These are phyloP conservation scores for Fusarium pseudograminearum DNA, from an alignment of 2,329 filamentous ascomycete species.

Conservation along the genomic window DNA sequence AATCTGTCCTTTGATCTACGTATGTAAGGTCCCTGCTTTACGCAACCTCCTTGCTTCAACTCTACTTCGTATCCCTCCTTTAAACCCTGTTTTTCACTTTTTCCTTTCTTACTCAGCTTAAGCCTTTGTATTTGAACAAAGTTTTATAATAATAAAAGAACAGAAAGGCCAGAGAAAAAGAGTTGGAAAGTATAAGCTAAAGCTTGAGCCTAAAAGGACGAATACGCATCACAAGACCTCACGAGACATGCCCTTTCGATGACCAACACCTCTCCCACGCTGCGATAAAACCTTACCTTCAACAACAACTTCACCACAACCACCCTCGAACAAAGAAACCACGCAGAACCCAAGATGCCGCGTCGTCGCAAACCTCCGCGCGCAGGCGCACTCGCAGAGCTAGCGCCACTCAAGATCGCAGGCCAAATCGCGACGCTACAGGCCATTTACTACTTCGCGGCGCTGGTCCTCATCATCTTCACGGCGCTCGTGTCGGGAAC, in stretches of 20 bases:
- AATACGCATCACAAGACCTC: constrained; percentile 23
- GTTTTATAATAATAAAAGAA: not conserved
- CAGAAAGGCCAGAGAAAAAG: not conserved
- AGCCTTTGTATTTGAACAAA: not conserved
- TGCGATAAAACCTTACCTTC: constrained; percentile 4
- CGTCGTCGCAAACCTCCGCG: constrained; percentile 69
- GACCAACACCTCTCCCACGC: constrained; percentile 12
- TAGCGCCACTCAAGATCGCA: constrained; percentile 71
- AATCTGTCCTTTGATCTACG: constrained; percentile 33
- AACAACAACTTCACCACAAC: not conserved
- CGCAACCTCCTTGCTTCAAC: constrained; percentile 16
- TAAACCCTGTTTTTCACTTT: not conserved
- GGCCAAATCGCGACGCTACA: constrained; percentile 70
- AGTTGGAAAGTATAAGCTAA: constrained; percentile 3
- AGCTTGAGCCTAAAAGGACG: constrained; percentile 10
- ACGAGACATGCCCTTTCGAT: constrained; percentile 43
- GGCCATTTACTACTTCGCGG: constrained; percentile 65
- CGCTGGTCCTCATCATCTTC: constrained; percentile 67
- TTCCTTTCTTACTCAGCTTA: constrained; percentile 5
- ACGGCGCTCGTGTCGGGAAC: constrained; percentile 69
- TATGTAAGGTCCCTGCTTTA: constrained; percentile 1
- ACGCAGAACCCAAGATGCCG: constrained; percentile 56
- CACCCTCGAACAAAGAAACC: not conserved
- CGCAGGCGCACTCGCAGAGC: constrained; percentile 69
- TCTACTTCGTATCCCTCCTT: constrained; percentile 20